Conservation (phyloP, 1,284 basidiomycete species). For the Chiua sp. region DNA sequence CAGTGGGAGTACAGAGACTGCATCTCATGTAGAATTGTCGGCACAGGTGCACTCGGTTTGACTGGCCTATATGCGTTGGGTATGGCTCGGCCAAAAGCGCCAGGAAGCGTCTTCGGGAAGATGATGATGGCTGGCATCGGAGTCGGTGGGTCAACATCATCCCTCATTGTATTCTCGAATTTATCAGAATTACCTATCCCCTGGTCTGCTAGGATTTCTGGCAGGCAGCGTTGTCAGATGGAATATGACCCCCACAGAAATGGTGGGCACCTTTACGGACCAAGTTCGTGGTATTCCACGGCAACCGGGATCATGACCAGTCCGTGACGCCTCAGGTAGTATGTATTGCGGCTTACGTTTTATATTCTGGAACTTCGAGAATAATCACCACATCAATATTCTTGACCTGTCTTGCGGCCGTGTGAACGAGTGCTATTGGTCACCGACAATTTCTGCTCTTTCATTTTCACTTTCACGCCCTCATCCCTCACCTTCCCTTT, state of each 20-base stretch:
- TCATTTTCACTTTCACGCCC: too few relatives aligned
- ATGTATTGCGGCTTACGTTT: constrained; percentile 7
- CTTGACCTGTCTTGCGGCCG: too few relatives aligned
- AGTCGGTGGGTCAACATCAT: constrained; percentile 43
- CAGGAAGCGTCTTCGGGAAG: constrained; percentile 52
- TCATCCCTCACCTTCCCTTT: too few relatives aligned
- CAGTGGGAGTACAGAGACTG: constrained; percentile 46
- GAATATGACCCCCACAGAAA: constrained; percentile 36
- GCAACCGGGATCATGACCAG: constrained; percentile 9
- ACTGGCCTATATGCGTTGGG: constrained; percentile 57
- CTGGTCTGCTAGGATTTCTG: constrained; percentile 26
- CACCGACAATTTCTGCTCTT: too few relatives aligned
- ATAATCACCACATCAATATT: not conserved
- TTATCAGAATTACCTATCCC: not conserved
- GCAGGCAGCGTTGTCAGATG: constrained; percentile 38
- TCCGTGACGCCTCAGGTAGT: constrained; percentile 1
- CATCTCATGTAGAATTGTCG: constrained; percentile 55
- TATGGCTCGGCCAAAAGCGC: constrained; percentile 52
- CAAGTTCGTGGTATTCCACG: constrained; percentile 13
- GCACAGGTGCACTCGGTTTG: constrained; percentile 51
- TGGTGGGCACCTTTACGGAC: constrained; percentile 19
- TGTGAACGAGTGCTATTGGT: too few relatives aligned
- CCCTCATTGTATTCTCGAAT: not conserved
- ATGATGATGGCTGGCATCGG: constrained; percentile 53
- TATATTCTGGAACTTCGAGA: not conserved